Evolutionary conservation across 257 asterid genomes (phyloP), one percentile per base, ranked within the genome.

Genomic region (Gentiana macrophylla): DNA sequence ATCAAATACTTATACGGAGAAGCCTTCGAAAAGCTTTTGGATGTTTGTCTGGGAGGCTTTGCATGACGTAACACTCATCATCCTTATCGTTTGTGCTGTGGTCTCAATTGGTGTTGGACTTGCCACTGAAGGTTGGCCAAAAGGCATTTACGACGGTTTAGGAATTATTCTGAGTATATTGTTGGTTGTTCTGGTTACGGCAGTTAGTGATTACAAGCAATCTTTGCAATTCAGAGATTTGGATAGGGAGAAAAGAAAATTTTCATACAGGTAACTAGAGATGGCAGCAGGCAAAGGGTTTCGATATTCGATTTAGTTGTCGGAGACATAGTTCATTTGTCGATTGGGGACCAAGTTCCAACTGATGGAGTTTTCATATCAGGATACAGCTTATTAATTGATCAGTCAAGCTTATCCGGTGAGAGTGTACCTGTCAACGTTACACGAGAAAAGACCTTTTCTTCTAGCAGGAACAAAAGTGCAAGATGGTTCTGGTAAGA

Each of bases 141-240:
- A 63, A 41, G 72, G 72, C 6, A 53, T 66, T 57, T 60, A 50
- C 11, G 72, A 67, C 1, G 72, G 72, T 8, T 61, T 62, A 7
- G 60, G 62, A 32, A 67, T 67, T 35, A 12, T 67, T 54, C 37
- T 67, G n/a, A 67, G 67, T 2, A 53, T 67, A 12, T 2, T 49
- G 2, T 53, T 67, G 4, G 72, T 67, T 35, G 49, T 60, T 4
- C 48, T 43, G 3, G 62, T 67, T 10, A 53, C 67, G 6, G 62
- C 72, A 4, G 3, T 67, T 12, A 67, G 72, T 44, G 54, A 67
- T 44, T 50, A 48, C 62, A 60, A 50, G 61, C 66, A 56, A 32
- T 54, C 62, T 60, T 53, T 57, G 43, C 72, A 67, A 56, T 49
- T 67, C 51, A n/a, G 6, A 52, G 41, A 60, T 49, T 58, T 67